These are phyloP conservation scores for Zymoseptoria crescenta DNA, from an alignment of 2,329 filamentous ascomycete genomes.

Conservation along the genomic window DNA sequence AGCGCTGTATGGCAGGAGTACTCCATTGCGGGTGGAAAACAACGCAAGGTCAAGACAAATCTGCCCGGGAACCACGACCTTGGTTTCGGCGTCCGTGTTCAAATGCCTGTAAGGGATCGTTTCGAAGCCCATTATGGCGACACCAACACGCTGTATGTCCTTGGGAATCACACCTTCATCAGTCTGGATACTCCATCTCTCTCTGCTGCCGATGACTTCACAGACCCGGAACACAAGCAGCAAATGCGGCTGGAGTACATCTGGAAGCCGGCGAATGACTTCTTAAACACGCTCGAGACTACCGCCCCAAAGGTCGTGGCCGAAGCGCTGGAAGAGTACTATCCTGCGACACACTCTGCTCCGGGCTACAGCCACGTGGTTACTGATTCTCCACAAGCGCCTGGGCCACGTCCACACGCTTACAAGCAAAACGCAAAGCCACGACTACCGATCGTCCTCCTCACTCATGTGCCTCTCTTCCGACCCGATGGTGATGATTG, in stretches of 20 bases:
- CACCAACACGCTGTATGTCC: slow-evolving; percentile 79
- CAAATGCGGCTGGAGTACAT: slow-evolving; percentile 39
- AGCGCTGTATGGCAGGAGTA: slow-evolving; percentile 54
- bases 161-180: slow-evolving; percentile 93
- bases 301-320: slow-evolving; percentile 61
- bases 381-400: slow-evolving; percentile 20
- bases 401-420: slow-evolving; percentile 19
- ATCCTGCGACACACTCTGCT: slow-evolving; percentile 31
- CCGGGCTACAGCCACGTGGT: slow-evolving; percentile 29
- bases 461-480: slow-evolving; percentile 87
- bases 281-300: slow-evolving; percentile 59
- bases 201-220: slow-evolving; percentile 60
- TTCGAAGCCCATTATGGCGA: slow-evolving; percentile 88
- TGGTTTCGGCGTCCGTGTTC: slow-evolving; percentile 80
- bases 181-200: slow-evolving; percentile 83
- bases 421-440: slow-evolving; percentile 12
- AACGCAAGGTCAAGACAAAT: slow-evolving; percentile 71
- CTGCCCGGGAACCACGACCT: slow-evolving; percentile 93
- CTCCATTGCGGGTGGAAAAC: slow-evolving; percentile 54
- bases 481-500: slow-evolving; percentile 76
- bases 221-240: slow-evolving; percentile 43
- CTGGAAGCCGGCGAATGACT: slow-evolving; percentile 68
- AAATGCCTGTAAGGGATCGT: slow-evolving; percentile 68
- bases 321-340: slow-evolving; percentile 49
- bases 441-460: slow-evolving; percentile 77